Percentiles rank a stretch among this genome's conserved stretches.
phyloP scores from a whole-genome alignment of 2,329 filamentous ascomycete species.

The Cadophora luteo-olivacea region DNA sequence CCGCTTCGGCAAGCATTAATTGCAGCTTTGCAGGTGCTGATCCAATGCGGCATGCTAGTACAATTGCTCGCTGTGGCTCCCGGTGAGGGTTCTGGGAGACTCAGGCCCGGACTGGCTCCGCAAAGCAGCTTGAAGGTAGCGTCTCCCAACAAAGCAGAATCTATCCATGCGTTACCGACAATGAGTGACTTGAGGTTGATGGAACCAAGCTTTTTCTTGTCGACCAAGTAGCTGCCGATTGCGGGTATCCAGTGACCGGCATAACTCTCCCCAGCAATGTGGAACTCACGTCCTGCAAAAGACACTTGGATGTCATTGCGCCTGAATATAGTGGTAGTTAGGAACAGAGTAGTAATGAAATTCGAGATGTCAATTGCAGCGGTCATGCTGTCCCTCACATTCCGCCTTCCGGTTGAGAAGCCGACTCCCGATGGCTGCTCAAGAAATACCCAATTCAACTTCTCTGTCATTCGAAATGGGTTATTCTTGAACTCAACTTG shows the following conservation, averaged over 20 bases:
- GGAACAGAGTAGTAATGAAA: slow-evolving; percentile 27
- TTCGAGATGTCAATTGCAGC: slow-evolving; percentile 37
- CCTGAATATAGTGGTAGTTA: not conserved
- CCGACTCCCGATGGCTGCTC: slow-evolving; percentile 49
- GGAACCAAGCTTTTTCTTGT: slow-evolving; percentile 37
- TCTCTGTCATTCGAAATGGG: slow-evolving; percentile 47
- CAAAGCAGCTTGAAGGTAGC: not conserved
- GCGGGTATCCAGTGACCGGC: slow-evolving; percentile 48
- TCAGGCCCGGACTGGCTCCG: not conserved
- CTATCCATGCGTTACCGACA: slow-evolving; percentile 55
- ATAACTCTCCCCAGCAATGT: slow-evolving; percentile 43
- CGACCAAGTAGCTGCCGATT: slow-evolving; percentile 41
- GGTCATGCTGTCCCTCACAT: slow-evolving; percentile 27
- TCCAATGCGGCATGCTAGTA: not conserved
- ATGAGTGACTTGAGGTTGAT: slow-evolving; percentile 55
- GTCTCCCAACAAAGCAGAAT: slow-evolving; percentile 15
- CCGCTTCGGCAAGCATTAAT: not conserved
- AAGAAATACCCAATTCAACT: slow-evolving; percentile 48
- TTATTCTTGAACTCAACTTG: slow-evolving; percentile 46
- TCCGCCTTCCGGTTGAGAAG: slow-evolving; percentile 27
- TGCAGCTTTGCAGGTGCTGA: not conserved
- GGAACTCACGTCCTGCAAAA: slow-evolving; percentile 45
- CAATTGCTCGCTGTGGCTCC: not conserved
- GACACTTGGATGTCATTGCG: not conserved
- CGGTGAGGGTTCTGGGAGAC: not conserved